Base-by-base conservation (phyloP, 495 filamentous ascomycete genomes). In the Clohesyomyces aquaticus region DNA sequence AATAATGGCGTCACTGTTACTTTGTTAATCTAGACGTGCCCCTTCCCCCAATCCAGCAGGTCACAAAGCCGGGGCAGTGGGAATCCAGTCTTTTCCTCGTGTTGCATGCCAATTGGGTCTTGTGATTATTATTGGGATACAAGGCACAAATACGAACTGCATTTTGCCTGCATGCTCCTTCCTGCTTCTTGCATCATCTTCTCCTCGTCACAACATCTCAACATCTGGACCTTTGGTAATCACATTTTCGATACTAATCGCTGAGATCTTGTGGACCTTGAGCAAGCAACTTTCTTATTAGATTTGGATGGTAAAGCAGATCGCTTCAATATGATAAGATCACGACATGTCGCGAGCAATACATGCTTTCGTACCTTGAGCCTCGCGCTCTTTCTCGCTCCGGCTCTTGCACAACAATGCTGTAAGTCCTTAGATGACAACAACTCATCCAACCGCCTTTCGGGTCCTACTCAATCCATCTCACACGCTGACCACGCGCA, bases 1-100 rank as follows among this genome's bases (percentile, higher is more conserved):
- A n/a, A n/a, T n/a, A n/a, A 38, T 38, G 32, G 32, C 32, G 32
- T 38, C 32, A 38, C 32, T 38, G 32, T 38, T 38, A 38, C 32
- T 38, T 38, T 38, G 6, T 6, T 38, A 38, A 38, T 38, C 14
- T 14, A 14, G 6, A 38, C 32, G 6, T 38, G 32, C 32, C 32
- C 32, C 6, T 14, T 38, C 32, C 6, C 32, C 6, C 32, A 38
- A 38, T 6, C 32, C 6, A 38, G 32, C 32, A 6, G 14, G 32
- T 38, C 14, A 38, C 6, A 6, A 38, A 38, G 32, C 32, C 32
- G 32, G 32, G 32, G 32, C 6, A n/a, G n/a, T n/a, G n/a, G n/a
- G n/a, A n/a, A n/a, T n/a, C n/a, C n/a, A n/a, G n/a, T n/a, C 32
- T 38, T 38, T 38, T 6, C 6, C 6, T 38, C 14, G 32, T 6